Base-by-base conservation (phyloP, 495 filamentous ascomycete species). In the Penicillium argentinense region DNA sequence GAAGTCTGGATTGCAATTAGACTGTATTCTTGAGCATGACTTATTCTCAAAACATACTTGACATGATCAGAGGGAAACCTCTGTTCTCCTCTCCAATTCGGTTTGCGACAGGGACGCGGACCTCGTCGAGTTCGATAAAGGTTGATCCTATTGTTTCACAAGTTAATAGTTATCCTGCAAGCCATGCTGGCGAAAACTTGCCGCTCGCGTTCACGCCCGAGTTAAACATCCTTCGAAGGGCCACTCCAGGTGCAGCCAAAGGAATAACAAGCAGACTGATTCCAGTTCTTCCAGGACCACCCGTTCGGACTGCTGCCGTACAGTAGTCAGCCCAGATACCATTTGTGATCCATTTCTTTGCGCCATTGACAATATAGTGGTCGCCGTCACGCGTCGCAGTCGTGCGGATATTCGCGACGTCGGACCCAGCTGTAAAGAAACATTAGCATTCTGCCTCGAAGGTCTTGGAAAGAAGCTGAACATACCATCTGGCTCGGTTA, bases 141-240 rank as follows among this genome's bases (percentile, higher is more conserved):
- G 72, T 76, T 18, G 70, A 73, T 0, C 74, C 74, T 66, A 23
- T 16, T 22, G 4, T 9, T 9, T 28, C 52, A n/a, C n/a, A n/a
- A n/a, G n/a, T n/a, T n/a, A n/a, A n/a, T n/a, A n/a, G n/a, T n/a
- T n/a, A n/a, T n/a, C n/a, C n/a, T n/a, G n/a, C n/a, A n/a, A n/a
- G n/a, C n/a, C n/a, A n/a, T n/a, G n/a, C n/a, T n/a, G n/a, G n/a
- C n/a, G n/a, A n/a, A 44, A 9, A 30, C 63, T 9, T 60, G 68
- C 67, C 67, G 37, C 67, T 71, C 5, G 69, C 69, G 47, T 69
- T 68, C 0, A 71, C 66, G 11, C 87, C 76, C 8, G 87, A 91
- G 66, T 95, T 92, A 18, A 77, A 78, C 19, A 88, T 95, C 73
- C 89, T 84, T 64, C 89, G 85, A 33, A 81, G 66, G 60, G 77